Evolutionary conservation across 192 early-diverging fungal species (phyloP).

Genomic region (Coemansia sp.): DNA sequence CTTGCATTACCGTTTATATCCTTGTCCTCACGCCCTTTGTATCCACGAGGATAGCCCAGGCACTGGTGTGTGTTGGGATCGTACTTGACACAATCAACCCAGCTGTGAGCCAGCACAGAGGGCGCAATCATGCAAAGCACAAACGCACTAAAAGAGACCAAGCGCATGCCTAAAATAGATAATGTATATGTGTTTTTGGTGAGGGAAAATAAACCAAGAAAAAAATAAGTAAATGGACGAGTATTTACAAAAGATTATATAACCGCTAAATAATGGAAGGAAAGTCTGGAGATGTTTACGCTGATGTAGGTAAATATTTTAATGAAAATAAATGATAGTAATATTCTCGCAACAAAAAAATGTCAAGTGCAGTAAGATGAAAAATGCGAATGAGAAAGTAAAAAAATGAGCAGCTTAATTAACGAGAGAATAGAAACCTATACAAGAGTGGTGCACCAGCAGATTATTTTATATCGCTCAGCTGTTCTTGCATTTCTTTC

Average conservation of each 20-base stretch:
- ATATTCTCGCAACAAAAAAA: not conserved
- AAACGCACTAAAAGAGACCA: not conserved
- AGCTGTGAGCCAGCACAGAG: conserved; percentile 60
- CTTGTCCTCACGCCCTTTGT: conserved; percentile 52
- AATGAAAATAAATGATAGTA: not conserved
- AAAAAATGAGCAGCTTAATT: not conserved
- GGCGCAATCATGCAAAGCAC: conserved; percentile 13
- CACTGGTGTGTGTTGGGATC: conserved; percentile 47
- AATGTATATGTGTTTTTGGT: not conserved
- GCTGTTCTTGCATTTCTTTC: too few relatives aligned
- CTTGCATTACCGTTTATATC: conserved; percentile 41
- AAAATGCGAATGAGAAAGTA: not conserved
- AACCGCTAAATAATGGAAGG: not conserved
- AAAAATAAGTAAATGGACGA: not conserved
- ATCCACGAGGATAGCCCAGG: conserved; percentile 57
- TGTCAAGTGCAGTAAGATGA: not conserved
- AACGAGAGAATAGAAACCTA: too few relatives aligned
- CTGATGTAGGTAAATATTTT: not conserved
- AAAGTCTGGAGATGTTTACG: not conserved
- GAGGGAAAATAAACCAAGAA: not conserved
- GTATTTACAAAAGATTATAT: not conserved
- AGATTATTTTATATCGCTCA: not conserved
- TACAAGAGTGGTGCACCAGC: not conserved
- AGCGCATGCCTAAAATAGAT: conserved; percentile 10
- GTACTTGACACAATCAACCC: conserved; percentile 63